Percentiles rank a stretch among this genome's conserved stretches.
Conservation (phyloP, 2,329 filamentous ascomycete species). For the Beauveria rudraprayagi region DNA sequence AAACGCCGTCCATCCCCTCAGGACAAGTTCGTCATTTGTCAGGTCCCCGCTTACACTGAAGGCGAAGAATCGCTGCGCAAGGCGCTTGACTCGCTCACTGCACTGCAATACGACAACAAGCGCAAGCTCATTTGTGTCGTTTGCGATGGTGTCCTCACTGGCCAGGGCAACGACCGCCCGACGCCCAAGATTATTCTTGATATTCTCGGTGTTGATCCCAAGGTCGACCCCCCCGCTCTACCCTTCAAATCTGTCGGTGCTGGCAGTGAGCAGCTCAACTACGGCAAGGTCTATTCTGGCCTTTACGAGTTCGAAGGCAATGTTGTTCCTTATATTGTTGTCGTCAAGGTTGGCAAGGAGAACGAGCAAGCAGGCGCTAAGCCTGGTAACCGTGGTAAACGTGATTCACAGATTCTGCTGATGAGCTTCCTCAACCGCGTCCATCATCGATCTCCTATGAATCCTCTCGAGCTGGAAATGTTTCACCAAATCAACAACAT, state of each 20-base stretch:
- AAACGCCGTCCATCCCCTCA: slow-evolving; percentile 84
- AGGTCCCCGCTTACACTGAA: slow-evolving; percentile 96
- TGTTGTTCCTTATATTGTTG: slow-evolving; percentile 89
- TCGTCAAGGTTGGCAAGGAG: slow-evolving; percentile 96
- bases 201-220: slow-evolving; percentile 93
- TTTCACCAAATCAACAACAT: slow-evolving; percentile 99
- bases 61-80: slow-evolving; percentile 92
- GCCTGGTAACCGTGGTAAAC: slow-evolving; percentile 96
- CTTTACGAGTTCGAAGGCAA: slow-evolving; percentile 97
- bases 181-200: slow-evolving; percentile 97
- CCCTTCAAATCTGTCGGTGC: slow-evolving; percentile 89
- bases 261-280: slow-evolving; percentile 89
- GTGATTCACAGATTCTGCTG: slow-evolving; percentile 90
- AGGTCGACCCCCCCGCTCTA: slow-evolving; percentile 87
- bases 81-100: slow-evolving; percentile 87
- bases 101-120: slow-evolving; percentile 96
- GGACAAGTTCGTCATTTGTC: slow-evolving; percentile 98
- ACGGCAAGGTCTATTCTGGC: slow-evolving; percentile 96
- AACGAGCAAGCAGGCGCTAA: slow-evolving; percentile 86
- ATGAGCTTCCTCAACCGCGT: slow-evolving; percentile 98
- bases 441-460: slow-evolving; percentile 90
- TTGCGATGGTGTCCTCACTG: slow-evolving; percentile 95
- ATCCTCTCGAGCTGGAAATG: slow-evolving; percentile 90
- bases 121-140: slow-evolving; percentile 93
- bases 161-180: slow-evolving; percentile 89